phyloP scores from a whole-genome alignment of 148 eudicot genomes.

The Chenopodium quinoa region DNA sequence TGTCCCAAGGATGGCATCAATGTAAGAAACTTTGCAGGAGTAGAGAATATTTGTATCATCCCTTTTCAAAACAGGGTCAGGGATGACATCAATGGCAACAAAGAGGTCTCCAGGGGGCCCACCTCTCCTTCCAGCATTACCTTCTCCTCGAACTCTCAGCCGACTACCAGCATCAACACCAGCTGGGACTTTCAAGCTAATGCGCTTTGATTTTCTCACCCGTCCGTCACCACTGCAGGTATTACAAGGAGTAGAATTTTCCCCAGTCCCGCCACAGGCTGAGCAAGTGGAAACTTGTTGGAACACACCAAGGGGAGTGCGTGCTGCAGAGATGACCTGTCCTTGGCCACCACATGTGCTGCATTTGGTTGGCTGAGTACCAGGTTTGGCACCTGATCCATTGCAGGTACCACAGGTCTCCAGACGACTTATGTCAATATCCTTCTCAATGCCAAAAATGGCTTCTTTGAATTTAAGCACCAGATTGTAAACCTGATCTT shows the following conservation, averaged over 20 bases:
- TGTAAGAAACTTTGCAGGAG: conserved; percentile 80
- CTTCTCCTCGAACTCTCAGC: conserved; percentile 77
- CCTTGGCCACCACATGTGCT: conserved; percentile 90
- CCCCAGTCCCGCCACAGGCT: conserved; percentile 76
- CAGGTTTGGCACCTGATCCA: conserved; percentile 95
- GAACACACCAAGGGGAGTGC: conserved; percentile 91
- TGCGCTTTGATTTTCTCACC: conserved; percentile 69
- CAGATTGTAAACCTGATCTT: conserved; percentile 78
- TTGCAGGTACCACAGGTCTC: conserved; percentile 79
- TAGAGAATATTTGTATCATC: conserved; percentile 83
- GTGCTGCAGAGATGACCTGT: conserved; percentile 77
- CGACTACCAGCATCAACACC: conserved; percentile 91
- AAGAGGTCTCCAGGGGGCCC: conserved; percentile 89
- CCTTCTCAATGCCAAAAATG: conserved; percentile 86
- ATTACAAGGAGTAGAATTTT: conserved; percentile 74
- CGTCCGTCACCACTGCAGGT: conserved; percentile 85
- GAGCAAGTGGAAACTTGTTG: conserved; percentile 92
- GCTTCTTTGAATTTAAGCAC: conserved; percentile 89
- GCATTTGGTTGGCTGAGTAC: conserved; percentile 68
- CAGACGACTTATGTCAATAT: conserved; percentile 73
- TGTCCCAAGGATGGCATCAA: conserved; percentile 91
- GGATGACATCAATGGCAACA: conserved; percentile 63
- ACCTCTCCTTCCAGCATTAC: conserved; percentile 87
- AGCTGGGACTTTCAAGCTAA: conserved; percentile 82
- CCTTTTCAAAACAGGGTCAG: conserved; percentile 74